Evolutionary conservation across 148 eudicot genomes (phyloP).

Genomic region (Arbutus unedo): DNA sequence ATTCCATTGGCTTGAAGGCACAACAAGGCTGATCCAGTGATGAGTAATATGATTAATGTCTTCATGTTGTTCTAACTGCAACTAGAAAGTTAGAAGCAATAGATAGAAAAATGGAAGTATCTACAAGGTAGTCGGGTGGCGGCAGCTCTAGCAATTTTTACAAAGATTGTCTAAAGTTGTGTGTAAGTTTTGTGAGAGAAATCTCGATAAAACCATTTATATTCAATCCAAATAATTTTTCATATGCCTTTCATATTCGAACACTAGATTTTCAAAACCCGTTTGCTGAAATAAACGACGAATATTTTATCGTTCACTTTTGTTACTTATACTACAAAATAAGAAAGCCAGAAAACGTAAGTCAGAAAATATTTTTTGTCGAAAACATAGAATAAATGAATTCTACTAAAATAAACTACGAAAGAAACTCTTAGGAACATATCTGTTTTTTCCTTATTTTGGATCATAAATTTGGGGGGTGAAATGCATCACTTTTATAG

Average conservation of each 20-base stretch:
- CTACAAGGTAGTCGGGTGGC: neutral
- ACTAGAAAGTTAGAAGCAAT: neutral
- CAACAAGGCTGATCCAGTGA: neutral
- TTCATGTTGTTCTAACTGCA: constrained; percentile 3
- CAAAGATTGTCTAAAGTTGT: neutral
- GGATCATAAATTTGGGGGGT: neutral
- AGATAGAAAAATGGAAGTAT: neutral
- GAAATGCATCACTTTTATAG: constrained; percentile 3
- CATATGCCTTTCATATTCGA: neutral
- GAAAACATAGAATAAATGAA: neutral
- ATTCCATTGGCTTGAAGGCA: constrained; percentile 10
- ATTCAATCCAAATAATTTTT: neutral
- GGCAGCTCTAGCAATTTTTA: neutral
- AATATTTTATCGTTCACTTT: too few relatives aligned
- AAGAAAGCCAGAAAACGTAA: too few relatives aligned
- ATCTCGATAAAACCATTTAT: neutral
- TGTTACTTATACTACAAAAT: too few relatives aligned
- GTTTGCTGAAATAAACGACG: too few relatives aligned
- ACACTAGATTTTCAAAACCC: too few relatives aligned
- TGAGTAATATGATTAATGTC: neutral
- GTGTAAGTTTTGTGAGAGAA: neutral
- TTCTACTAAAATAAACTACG: neutral
- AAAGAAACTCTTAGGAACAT: neutral
- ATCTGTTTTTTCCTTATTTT: neutral
- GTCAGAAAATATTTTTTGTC: neutral